Base-by-base conservation (phyloP, 2,329 filamentous ascomycete species). In the Colletotrichum lini region DNA sequence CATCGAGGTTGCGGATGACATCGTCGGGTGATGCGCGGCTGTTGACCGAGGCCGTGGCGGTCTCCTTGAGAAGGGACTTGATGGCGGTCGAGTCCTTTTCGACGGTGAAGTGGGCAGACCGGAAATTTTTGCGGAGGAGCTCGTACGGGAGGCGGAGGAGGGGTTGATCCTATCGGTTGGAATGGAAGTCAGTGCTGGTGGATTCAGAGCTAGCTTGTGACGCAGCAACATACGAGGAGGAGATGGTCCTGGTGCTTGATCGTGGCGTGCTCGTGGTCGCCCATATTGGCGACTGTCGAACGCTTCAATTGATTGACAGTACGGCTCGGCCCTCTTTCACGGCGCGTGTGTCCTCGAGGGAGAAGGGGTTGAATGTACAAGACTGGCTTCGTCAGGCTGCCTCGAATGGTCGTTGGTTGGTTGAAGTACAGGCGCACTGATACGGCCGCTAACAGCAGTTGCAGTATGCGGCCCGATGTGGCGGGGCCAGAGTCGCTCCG, bases 111-210 rank as follows among this genome's bases (percentile, higher is more conserved):
- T 95, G 93, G 53, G 93, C 93, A 4, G 92, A 91, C 77, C 97
- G 96, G 84, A 98, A 97, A 84, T 97, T 98, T 81, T 96, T 96
- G 67, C 95, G 93, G 26, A 97, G 91, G 68, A 98, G 92, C 80
- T 98, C 96, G 82, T 96, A 93, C 21, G 96, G 96, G 26, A 98
- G 90, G 44, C 95, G 94, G 75, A 99, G 91, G 75, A 98, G 93
- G 4, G 96, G 93, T 88, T 98, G 96, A 79, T 99, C 96, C 95
- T 96, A 74, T 26, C 38, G 60, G 47, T 60, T 65, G 47, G 42
- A 42, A 53, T 65, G 45, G 38, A 30, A 38, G 66, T 72, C 61
- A 72, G 66, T 49, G 8, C 49, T 49, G 45, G 35, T 53, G 45
- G 35, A 38, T 3, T 60, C 56, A 59, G 42, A 49, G 38, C 18